Evolutionary conservation across 495 filamentous ascomycete genomes (phyloP).

Genomic region (Pyrenopolyporus hunteri): DNA sequence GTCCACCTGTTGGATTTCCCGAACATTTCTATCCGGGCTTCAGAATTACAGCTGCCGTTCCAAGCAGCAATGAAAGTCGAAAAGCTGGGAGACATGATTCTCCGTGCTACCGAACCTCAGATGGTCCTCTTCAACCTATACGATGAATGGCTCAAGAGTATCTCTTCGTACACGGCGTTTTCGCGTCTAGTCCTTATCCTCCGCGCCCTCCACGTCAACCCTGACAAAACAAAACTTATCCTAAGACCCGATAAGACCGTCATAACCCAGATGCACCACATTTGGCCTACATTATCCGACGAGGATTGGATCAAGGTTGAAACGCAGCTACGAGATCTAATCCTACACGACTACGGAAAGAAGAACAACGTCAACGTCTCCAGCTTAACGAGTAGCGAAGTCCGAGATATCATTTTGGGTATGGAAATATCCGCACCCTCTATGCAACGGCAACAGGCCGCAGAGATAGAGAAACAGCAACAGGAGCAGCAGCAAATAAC

Average conservation of each 20-base stretch:
- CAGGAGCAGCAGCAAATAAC: slow-evolving; percentile 96
- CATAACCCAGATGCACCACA: slow-evolving; percentile 98
- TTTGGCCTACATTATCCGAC: slow-evolving; percentile 93
- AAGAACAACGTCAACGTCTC: slow-evolving; percentile 99
- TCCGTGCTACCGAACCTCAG: slow-evolving; percentile 95
- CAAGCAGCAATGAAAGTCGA: slow-evolving; percentile 99
- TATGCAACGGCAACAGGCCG: slow-evolving; percentile 97
- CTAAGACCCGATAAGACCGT: slow-evolving; percentile 98
- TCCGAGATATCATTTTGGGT: slow-evolving; percentile 97
- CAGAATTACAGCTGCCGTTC: slow-evolving; percentile 97
- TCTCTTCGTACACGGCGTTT: slow-evolving; percentile 98
- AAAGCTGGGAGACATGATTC: slow-evolving; percentile 98
- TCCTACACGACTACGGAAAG: slow-evolving; percentile 98
- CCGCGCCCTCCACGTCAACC: slow-evolving; percentile 94
- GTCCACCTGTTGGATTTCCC: slow-evolving; percentile 98
- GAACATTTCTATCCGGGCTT: slow-evolving; percentile 98
- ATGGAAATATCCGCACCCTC: slow-evolving; percentile 99
- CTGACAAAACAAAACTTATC: slow-evolving; percentile 97
- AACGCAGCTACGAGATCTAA: slow-evolving; percentile 92
- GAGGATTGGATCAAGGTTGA: slow-evolving; percentile 99
- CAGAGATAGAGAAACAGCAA: slow-evolving; percentile 99
- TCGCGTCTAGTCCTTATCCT: slow-evolving; percentile 95
- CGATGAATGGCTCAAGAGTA: slow-evolving; percentile 98
- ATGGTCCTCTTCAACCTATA: slow-evolving; percentile 99
- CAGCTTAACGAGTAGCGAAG: slow-evolving; percentile 93